Evolutionary conservation across 805 yeast genomes (phyloP), one percentile per base, ranked within the genome.

Genomic region (Phaffomyces opuntiae): DNA sequence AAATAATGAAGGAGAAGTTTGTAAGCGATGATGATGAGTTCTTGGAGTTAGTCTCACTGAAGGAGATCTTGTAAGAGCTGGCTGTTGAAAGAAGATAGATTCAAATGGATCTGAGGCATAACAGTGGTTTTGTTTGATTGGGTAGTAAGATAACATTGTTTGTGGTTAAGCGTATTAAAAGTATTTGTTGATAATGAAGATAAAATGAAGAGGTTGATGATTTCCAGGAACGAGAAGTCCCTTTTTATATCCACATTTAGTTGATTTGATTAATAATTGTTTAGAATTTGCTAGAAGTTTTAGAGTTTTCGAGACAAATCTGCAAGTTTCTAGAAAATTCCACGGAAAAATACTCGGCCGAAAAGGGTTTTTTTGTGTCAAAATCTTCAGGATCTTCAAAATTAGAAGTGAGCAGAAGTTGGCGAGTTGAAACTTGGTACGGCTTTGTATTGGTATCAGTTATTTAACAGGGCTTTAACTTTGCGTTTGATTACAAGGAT

Each of bases 11-110:
- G 44, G 34, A 6, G 31, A n/a, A 3, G 16, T 33, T 7, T 40
- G n/a, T 9, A 38, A 31, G 19, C 17, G 13, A 3, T 21, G 45
- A 8, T 41, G 45, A 13, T 37, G 19, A n/a, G 33, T 8, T 13
- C 37, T 25, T 19, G 25, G 31, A 14, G 26, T 19, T 9, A 39
- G 34, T 31, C 49, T 46, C 16, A 35, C 29, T 17, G 40, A 36
- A 12, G 45, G 42, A 9, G 42, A 47, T 42, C 48, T 44, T 36
- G 48, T 47, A 7, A 44, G 19, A 7, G 39, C 4, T 34, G 46
- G 44, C 19, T 25, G 24, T 7, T 31, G 39, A 33, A 33, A 35
- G 17, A 47, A 44, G 24, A 44, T 24, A 17, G 44, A 39, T n/a
- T 33, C 44, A 29, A 38, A 44, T 9, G 45, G 42, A n/a, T 33